A percentile compares a stretch with the other conserved stretches of the same genome.
Conservation (phyloP, 345 rosid genomes). For the Pugionium cornutum region DNA sequence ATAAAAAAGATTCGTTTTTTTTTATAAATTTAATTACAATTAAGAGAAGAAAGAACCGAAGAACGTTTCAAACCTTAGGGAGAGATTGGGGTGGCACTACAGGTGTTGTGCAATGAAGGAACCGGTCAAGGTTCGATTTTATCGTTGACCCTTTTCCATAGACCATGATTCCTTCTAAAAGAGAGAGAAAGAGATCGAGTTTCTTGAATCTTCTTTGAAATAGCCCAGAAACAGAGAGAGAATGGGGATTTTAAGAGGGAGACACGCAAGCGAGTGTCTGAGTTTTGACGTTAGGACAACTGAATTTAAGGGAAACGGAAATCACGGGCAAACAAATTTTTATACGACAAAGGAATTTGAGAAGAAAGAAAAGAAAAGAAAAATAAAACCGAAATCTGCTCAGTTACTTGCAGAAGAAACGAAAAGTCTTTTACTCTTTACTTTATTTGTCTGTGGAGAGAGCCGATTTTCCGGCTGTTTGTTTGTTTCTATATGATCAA, state of each 20-base stretch:
- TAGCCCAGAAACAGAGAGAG: conserved; percentile 53
- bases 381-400: conserved; percentile 38
- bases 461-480: conserved; percentile 35
- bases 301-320: conserved; percentile 52
- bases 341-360: background rate
- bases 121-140: conserved; percentile 81
- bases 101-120: conserved; percentile 85
- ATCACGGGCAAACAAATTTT: conserved; percentile 25
- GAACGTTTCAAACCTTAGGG: conserved; percentile 59
- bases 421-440: conserved; percentile 26
- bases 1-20: background rate
- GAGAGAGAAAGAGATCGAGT: conserved; percentile 57
- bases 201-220: conserved; percentile 44
- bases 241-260: conserved; percentile 47
- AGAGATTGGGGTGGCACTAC: conserved; percentile 74
- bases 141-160: conserved; percentile 58
- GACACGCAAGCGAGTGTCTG: conserved; percentile 46
- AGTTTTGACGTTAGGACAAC: conserved; percentile 65
- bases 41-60: background rate
- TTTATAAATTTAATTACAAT: background rate
- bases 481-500: conserved; percentile 27
- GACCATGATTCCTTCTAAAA: conserved; percentile 51
- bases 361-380: background rate
- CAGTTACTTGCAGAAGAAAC: conserved; percentile 41
- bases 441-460: conserved; percentile 23